Conservation (phyloP, 352 stramenopile species). For the Ophiocytium majus region DNA sequence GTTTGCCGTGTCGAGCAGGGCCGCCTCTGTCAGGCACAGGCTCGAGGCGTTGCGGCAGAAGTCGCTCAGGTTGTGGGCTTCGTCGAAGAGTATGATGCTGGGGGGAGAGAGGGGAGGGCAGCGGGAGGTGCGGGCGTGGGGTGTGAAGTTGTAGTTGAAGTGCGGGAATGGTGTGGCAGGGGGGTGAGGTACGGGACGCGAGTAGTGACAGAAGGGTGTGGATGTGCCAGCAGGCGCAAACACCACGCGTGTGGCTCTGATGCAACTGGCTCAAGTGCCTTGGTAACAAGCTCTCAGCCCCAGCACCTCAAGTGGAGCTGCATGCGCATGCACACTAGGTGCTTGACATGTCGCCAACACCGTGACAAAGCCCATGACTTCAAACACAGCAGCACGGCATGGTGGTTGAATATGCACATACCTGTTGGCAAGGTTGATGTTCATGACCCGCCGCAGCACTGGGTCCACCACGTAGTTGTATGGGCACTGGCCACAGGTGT, state of each 20-base stretch:
- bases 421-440: slow-evolving; percentile 46
- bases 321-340: too few relatives aligned
- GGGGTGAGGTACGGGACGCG: too few relatives aligned
- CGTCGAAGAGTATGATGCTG: slow-evolving; percentile 27
- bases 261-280: too few relatives aligned
- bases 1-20: slow-evolving; percentile 28
- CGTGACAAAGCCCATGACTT: too few relatives aligned
- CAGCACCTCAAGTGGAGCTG: too few relatives aligned
- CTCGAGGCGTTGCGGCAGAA: slow-evolving; percentile 39
- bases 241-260: neutral
- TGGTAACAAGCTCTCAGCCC: too few relatives aligned
- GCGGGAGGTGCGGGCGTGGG: neutral
- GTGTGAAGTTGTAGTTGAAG: neutral
- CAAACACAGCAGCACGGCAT: too few relatives aligned
- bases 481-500: slow-evolving; percentile 37
- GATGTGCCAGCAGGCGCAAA: neutral
- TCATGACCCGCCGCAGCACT: slow-evolving; percentile 41
- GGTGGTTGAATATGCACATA: too few relatives aligned
- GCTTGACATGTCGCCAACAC: too few relatives aligned
- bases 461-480: slow-evolving; percentile 57
- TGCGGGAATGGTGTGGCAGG: too few relatives aligned
- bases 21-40: slow-evolving; percentile 32
- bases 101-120: neutral
- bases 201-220: neutral
- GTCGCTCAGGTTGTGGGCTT: slow-evolving; percentile 55